Conservation (phyloP, 768 basidiomycete genomes). For the Phylloporus scabripes region DNA sequence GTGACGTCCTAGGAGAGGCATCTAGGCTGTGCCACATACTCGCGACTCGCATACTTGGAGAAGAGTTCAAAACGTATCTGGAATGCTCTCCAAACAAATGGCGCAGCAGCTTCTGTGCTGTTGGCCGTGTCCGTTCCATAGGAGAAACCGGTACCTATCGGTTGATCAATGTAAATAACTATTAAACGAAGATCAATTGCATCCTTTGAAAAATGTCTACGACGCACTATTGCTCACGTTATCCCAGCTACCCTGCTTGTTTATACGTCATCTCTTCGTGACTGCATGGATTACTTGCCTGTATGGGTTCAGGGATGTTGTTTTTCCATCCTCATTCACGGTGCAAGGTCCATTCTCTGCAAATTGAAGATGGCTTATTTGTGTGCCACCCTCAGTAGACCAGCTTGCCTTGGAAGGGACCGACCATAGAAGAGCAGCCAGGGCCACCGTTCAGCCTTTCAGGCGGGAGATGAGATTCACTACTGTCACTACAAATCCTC, state of each 20-base stretch:
- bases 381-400: background rate
- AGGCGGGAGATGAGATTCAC: background rate
- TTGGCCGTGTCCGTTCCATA: conserved; percentile 52
- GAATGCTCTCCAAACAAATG: conserved; percentile 58
- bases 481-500: too few relatives aligned
- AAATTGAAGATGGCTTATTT: background rate
- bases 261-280: background rate
- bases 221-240: conserved; percentile 57
- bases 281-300: conserved; percentile 33
- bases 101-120: conserved; percentile 45
- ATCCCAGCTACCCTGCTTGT: conserved; percentile 48
- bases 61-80: conserved; percentile 59
- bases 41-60: conserved; percentile 45
- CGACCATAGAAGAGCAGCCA: conserved; percentile 60
- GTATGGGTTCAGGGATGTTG: conserved; percentile 56
- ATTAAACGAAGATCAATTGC: background rate
- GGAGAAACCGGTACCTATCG: conserved; percentile 62
- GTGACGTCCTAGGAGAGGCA: background rate
- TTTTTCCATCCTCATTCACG: conserved; percentile 49
- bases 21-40: conserved; percentile 33
- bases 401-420: conserved; percentile 54
- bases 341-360: conserved; percentile 60
- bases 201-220: background rate
- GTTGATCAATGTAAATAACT: conserved; percentile 73
- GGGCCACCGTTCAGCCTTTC: conserved; percentile 55